A percentile compares a stretch with the other conserved stretches of the same genome.
These are phyloP conservation scores for Musa itinerans DNA, from an alignment of 176 grass and related monocot species.

Conservation along the genomic window DNA sequence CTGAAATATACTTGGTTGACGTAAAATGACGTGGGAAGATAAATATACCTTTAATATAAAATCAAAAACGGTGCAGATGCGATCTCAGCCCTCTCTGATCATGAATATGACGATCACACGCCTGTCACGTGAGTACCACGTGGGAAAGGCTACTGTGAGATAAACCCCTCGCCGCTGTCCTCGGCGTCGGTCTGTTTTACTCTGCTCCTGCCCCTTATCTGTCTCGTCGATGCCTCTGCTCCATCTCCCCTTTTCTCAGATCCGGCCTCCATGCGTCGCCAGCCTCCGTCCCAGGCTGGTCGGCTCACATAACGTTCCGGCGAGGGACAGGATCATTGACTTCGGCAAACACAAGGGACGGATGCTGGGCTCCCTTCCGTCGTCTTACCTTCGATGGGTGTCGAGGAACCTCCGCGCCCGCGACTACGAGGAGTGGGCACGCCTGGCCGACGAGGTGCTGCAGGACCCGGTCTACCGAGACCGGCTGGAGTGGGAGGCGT, in stretches of 20 bases:
- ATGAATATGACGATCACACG: too few species aligned
- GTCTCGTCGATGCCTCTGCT: background rate
- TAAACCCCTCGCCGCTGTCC: background rate
- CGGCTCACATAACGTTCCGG: constrained; percentile 1
- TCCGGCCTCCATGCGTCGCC: background rate
- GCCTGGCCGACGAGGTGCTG: constrained; percentile 40
- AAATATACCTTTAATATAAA: too few species aligned
- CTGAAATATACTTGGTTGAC: too few species aligned
- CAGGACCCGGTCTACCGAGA: constrained; percentile 39
- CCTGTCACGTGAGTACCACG: background rate
- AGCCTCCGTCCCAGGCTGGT: background rate
- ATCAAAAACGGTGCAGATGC: too few species aligned
- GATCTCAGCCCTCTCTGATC: too few species aligned
- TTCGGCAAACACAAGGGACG: constrained; percentile 53
- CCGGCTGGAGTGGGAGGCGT: constrained; percentile 58
- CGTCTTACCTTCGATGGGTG: constrained; percentile 48
- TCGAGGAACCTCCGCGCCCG: constrained; percentile 39
- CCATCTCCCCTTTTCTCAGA: constrained; percentile 1
- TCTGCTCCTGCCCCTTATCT: background rate
- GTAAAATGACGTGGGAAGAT: too few species aligned
- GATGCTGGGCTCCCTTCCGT: constrained; percentile 54
- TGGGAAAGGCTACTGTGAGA: background rate
- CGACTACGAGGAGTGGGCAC: constrained; percentile 32
- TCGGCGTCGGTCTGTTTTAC: background rate
- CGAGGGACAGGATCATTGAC: constrained; percentile 40